Evolutionary conservation across 23 red algal species (phyloP).

Genomic region (Chondrus crispus): DNA sequence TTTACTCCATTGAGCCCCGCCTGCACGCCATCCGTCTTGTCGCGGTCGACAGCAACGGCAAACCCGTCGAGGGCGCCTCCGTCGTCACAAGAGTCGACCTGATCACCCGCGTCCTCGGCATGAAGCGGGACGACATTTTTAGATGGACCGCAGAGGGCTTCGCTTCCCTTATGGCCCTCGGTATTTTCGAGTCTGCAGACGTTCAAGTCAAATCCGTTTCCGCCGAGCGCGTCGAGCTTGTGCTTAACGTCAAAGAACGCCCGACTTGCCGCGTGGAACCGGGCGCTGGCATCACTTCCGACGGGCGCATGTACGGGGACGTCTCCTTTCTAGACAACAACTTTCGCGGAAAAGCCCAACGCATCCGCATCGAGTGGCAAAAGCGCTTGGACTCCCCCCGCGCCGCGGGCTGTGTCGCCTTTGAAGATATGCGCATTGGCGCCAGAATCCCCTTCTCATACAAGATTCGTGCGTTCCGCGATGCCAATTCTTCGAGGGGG

Average conservation of each 20-base stretch:
- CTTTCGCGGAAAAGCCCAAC: conserved; percentile 53
- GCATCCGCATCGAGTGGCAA: conserved; percentile 56
- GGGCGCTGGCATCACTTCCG: conserved; percentile 61
- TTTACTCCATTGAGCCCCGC: conserved; percentile 31
- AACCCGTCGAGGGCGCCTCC: neutral
- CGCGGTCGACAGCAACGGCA: conserved; percentile 46
- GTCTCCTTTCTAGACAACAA: conserved; percentile 44
- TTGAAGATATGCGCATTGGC: conserved; percentile 66
- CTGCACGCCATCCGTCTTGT: conserved; percentile 22
- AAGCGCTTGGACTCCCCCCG: conserved; percentile 50
- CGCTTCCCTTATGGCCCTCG: conserved; percentile 44
- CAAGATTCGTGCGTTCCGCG: conserved; percentile 27
- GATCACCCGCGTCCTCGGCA: conserved; percentile 39
- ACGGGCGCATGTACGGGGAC: conserved; percentile 61
- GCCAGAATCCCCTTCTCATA: conserved; percentile 27
- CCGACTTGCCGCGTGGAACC: conserved; percentile 44
- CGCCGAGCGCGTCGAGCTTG: conserved; percentile 24
- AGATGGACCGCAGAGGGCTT: conserved; percentile 43
- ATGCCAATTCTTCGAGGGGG: conserved; percentile 17
- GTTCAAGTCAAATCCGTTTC: conserved; percentile 18
- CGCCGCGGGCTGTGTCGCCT: conserved; percentile 30
- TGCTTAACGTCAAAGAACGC: conserved; percentile 36
- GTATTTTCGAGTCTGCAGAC: conserved; percentile 67
- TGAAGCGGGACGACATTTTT: conserved; percentile 47
- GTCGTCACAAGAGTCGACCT: conserved; percentile 12